Base-by-base conservation (phyloP, 139 green algal species). In the Chlamydomonas sp. region DNA sequence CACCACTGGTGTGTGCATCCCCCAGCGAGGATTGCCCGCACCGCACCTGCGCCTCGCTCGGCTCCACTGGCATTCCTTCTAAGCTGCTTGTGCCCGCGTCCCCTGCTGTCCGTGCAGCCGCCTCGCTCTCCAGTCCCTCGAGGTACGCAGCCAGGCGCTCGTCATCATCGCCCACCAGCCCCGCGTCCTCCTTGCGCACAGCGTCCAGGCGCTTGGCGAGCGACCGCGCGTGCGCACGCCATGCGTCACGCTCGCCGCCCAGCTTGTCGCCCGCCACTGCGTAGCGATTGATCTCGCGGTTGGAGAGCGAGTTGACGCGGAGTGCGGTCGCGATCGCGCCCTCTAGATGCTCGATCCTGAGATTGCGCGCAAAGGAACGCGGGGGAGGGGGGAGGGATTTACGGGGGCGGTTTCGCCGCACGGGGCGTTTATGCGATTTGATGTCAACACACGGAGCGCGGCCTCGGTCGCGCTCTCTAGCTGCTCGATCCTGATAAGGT, bases 241-340 rank as follows among this genome's bases (percentile, higher is more conserved):
- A 87, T 1, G 78, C 81, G 26, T 70, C 72, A 1, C 71, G 68
- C 50, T 87, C 75, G 30, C 72, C 57, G 24, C 75, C 67, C 24
- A 73, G n/a, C 0, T 63, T 30, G 24, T 71, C 71, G 2, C 84
- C 28, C 20, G 59, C 24, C 22, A 59, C 3, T 5, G 73, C 16
- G 26, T 77, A 36, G 0, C 43, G n/a, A 47, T 81, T 72, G 22
- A 83, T 37, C 48, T 87, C 70, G 3, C 35, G 30, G 60, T 81
- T 80, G 1, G 85, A 64, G 58, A 75, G 71, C 13, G 58, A 64
- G 58, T 86, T 88, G 2, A 88, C 74, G n/a, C 69, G 49, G 22
- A 72, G 50, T 26, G 77, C 78, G 28, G 69, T 71, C 3, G 83
- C 62, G 1, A 86, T 76, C 3, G 73, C 72, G 10, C 77, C 35